phyloP scores from a whole-genome alignment of 306 rosid species.

The Psophocarpus tetragonolobus region DNA sequence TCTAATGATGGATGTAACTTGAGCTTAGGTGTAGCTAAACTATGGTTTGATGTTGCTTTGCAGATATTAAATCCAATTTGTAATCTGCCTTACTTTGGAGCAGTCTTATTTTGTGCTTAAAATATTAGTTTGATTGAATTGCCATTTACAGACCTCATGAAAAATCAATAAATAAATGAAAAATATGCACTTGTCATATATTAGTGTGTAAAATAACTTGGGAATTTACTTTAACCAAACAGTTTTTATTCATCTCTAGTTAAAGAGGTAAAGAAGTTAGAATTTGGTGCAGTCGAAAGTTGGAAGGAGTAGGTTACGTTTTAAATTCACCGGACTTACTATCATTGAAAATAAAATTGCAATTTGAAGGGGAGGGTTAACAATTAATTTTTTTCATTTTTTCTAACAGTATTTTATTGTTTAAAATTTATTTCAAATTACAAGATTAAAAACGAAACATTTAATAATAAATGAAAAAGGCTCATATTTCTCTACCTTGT shows the following conservation, averaged over 20 bases:
- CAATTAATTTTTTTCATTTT: too few species aligned
- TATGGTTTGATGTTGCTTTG: conserved; percentile 53
- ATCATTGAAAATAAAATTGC: too few species aligned
- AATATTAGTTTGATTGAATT: neutral
- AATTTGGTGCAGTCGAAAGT: neutral
- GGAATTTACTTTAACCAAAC: neutral
- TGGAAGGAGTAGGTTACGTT: too few species aligned
- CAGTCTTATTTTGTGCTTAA: conserved; percentile 13
- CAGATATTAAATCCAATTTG: conserved; percentile 30
- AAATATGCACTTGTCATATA: neutral
- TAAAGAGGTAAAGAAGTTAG: neutral
- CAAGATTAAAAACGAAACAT: too few species aligned
- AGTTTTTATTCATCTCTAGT: neutral
- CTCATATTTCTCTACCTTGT: too few species aligned
- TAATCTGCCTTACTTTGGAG: conserved; percentile 42
- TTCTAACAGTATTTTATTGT: too few species aligned
- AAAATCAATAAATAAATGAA: neutral
- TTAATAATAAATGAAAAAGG: too few species aligned
- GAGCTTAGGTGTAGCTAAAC: conserved; percentile 54
- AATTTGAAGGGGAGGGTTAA: too few species aligned
- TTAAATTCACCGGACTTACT: too few species aligned
- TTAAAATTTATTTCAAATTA: too few species aligned
- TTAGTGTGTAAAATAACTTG: neutral
- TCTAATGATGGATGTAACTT: conserved; percentile 46
- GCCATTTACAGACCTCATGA: neutral